phyloP scores from a whole-genome alignment of 1,284 basidiomycete genomes.

The Lentinula novae-zelandiae region DNA sequence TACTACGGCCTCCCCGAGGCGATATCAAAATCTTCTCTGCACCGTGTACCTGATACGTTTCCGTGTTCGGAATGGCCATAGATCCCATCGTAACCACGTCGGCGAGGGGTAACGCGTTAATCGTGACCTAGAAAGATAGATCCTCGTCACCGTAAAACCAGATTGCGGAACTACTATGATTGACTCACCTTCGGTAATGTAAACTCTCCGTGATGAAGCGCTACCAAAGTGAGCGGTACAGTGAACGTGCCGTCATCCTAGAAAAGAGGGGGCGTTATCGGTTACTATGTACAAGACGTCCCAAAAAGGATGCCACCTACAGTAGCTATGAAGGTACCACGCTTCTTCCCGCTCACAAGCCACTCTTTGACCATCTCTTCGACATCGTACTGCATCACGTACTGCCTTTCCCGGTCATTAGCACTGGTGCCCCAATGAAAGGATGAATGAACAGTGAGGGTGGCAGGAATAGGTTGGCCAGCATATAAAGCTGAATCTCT shows the following conservation, averaged over 20 bases:
- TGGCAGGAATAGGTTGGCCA: slow-evolving; percentile 71
- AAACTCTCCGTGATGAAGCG: slow-evolving; percentile 75
- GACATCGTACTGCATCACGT: slow-evolving; percentile 70
- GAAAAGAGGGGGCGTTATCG: slow-evolving; percentile 1
- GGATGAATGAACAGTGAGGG: slow-evolving; percentile 61
- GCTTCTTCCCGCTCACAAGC: slow-evolving; percentile 78
- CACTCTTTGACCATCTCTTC: slow-evolving; percentile 75
- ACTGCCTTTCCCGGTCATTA: slow-evolving; percentile 38
- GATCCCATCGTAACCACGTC: slow-evolving; percentile 54
- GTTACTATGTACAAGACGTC: not conserved
- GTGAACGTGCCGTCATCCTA: slow-evolving; percentile 58
- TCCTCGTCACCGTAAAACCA: not conserved
- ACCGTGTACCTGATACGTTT: slow-evolving; percentile 74
- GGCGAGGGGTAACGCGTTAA: slow-evolving; percentile 53
- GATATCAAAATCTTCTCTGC: slow-evolving; percentile 72
- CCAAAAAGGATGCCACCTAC: slow-evolving; percentile 32
- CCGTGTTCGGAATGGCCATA: slow-evolving; percentile 55
- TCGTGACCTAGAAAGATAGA: slow-evolving; percentile 31
- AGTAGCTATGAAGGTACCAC: slow-evolving; percentile 70
- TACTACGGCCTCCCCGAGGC: slow-evolving; percentile 74
- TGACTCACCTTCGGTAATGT: slow-evolving; percentile 48
- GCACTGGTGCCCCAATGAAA: slow-evolving; percentile 67
- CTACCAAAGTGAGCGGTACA: slow-evolving; percentile 67
- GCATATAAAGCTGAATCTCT: slow-evolving; percentile 56
- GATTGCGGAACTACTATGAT: not conserved